Conservation (phyloP, 345 rosid species). For the Hibiscus mutabilis region DNA sequence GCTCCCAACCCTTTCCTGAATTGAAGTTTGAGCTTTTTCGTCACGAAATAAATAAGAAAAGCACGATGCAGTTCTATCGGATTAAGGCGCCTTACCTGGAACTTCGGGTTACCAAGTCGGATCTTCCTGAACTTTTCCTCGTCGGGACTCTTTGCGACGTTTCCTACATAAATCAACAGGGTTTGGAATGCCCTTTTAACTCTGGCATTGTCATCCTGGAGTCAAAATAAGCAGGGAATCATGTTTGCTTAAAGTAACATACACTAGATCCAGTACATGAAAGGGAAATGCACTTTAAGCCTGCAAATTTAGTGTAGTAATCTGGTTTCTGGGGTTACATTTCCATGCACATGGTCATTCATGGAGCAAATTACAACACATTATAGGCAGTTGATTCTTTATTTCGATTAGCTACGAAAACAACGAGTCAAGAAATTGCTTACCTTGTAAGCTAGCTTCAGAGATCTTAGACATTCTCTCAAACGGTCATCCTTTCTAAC, state of each 20-base stretch:
- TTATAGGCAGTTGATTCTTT: not conserved
- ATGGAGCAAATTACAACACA: not conserved
- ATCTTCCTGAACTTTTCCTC: constrained; percentile 69
- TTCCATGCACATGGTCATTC: not conserved
- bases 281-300: not conserved
- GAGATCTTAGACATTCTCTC: constrained; percentile 63
- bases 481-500: constrained; percentile 40
- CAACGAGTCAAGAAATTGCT: not conserved
- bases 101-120: constrained; percentile 47
- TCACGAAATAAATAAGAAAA: not conserved
- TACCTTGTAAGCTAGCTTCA: constrained; percentile 57
- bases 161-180: constrained; percentile 55
- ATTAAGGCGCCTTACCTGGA: constrained; percentile 34
- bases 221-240: not conserved
- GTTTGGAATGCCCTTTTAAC: constrained; percentile 59
- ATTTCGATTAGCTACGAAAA: not conserved
- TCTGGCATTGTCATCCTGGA: constrained; percentile 48
- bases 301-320: not conserved
- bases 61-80: not conserved
- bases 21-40: not conserved
- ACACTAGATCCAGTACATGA: not conserved
- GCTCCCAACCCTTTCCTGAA: constrained; percentile 59
- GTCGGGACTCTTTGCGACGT: constrained; percentile 47
- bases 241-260: not conserved
- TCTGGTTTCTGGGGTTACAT: not conserved